These are phyloP conservation scores for Cyberlindnera misumaiensis DNA, from an alignment of 805 yeast species.

Conservation along the genomic window DNA sequence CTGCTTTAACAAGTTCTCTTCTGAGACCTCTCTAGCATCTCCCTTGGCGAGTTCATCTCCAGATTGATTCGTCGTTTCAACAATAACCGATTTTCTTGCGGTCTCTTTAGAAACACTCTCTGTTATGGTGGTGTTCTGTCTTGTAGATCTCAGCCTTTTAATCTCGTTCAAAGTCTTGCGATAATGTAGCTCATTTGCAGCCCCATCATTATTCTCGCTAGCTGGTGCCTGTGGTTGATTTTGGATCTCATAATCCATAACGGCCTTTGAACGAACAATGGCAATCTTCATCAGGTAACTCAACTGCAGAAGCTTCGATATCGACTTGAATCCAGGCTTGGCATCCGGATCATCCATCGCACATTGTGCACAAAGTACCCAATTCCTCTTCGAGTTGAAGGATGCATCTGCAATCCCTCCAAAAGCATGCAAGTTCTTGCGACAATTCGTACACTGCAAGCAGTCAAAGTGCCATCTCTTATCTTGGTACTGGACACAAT, in stretches of 20 bases:
- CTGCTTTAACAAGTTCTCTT: constrained; percentile 18
- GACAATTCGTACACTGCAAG: constrained; percentile 59
- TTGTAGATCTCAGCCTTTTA: constrained; percentile 62
- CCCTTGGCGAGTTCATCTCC: constrained; percentile 4
- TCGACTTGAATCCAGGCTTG: constrained; percentile 47
- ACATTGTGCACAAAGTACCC: constrained; percentile 59
- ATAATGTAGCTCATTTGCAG: constrained; percentile 43
- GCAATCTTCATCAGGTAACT: constrained; percentile 79
- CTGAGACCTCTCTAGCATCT: constrained; percentile 8
- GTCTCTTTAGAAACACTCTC: constrained; percentile 44
- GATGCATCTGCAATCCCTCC: constrained; percentile 41
- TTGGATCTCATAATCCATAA: constrained; percentile 36
- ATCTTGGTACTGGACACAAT: constrained; percentile 57
- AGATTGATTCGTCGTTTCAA: constrained; percentile 28
- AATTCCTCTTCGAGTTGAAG: constrained; percentile 26
- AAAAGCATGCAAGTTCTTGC: constrained; percentile 29
- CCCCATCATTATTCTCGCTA: constrained; percentile 9
- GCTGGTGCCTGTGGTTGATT: constrained; percentile 1
- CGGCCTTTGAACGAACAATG: constrained; percentile 60
- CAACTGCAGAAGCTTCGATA: constrained; percentile 68
- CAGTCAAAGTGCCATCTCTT: constrained; percentile 82
- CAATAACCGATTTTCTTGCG: constrained; percentile 63
- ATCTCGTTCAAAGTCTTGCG: constrained; percentile 69
- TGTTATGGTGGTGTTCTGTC: constrained; percentile 57
- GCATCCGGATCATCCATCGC: constrained; percentile 43